Conservation (phyloP, 2,329 filamentous ascomycete genomes). For the Botrytis paeoniae region DNA sequence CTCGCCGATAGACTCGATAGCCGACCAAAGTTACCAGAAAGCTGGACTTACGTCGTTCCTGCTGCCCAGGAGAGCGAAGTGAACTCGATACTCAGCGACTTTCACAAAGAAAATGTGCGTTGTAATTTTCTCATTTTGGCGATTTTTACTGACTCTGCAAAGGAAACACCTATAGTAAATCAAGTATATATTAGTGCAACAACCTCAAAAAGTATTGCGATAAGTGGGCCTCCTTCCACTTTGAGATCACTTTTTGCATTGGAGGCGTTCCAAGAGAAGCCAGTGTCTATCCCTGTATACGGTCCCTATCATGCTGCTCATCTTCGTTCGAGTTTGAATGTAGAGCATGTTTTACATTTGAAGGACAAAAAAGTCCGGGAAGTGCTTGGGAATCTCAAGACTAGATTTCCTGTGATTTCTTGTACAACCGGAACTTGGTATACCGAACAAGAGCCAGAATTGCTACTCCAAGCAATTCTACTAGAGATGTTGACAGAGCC, state of each 20-base stretch:
- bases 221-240: constrained; percentile 19
- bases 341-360: constrained; percentile 26
- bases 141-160: background rate
- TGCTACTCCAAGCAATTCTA: constrained; percentile 31
- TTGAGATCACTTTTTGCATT: constrained; percentile 15
- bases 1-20: constrained; percentile 28
- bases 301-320: constrained; percentile 37
- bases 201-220: constrained; percentile 17
- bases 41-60: constrained; percentile 67
- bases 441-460: constrained; percentile 20
- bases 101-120: constrained; percentile 54
- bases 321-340: constrained; percentile 31
- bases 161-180: constrained; percentile 46
- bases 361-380: constrained; percentile 41
- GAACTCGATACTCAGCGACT: constrained; percentile 51
- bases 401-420: constrained; percentile 50
- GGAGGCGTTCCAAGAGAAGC: constrained; percentile 14
- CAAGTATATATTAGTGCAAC: constrained; percentile 16
- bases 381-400: constrained; percentile 44
- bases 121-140: background rate
- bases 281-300: constrained; percentile 26
- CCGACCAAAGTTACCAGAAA: constrained; percentile 47
- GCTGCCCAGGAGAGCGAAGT: constrained; percentile 52
- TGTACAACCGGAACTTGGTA: constrained; percentile 39
- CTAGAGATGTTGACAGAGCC: constrained; percentile 51